Percentiles rank a stretch among this genome's conserved stretches.
phyloP scores from a whole-genome alignment of 345 rosid species.

The thale cress (Arabidopsis thaliana) region DNA sequence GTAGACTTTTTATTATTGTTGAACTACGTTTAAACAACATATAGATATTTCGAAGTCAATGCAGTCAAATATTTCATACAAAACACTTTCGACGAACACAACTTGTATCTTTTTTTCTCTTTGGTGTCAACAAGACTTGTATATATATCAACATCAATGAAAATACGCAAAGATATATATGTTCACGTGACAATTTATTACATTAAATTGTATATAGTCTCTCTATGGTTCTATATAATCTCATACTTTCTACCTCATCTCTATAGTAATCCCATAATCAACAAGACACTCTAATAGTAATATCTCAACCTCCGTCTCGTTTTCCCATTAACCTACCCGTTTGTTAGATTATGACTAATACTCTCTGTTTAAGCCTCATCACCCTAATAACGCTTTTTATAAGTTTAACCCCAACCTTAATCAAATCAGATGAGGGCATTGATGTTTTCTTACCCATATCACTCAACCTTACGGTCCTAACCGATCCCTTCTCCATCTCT shows the following conservation, averaged over 20 bases:
- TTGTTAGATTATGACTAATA: conserved; percentile 32
- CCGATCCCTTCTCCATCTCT: conserved; percentile 53
- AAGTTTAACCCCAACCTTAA: conserved; percentile 9
- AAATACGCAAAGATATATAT: conserved; percentile 39
- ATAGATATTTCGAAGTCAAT: no score
- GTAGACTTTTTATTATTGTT: no score
- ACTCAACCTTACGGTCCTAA: conserved; percentile 48
- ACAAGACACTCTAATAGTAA: conserved; percentile 24
- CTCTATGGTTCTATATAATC: conserved; percentile 12
- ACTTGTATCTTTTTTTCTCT: not conserved
- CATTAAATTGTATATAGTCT: conserved; percentile 5
- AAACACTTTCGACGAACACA: conserved; percentile 3
- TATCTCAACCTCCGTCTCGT: conserved; percentile 1
- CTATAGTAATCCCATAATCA: conserved; percentile 31
- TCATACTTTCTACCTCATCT: conserved; percentile 23
- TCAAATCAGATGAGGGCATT: conserved; percentile 37
- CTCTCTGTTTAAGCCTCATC: conserved; percentile 28
- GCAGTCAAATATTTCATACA: no score
- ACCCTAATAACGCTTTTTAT: conserved; percentile 28
- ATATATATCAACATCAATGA: conserved; percentile 28
- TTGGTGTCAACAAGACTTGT: conserved; percentile 27
- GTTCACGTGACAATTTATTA: conserved; percentile 28
- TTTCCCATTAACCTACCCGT: not conserved
- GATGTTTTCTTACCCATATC: conserved; percentile 41
- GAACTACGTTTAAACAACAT: not conserved